phyloP scores from a whole-genome alignment of 257 asterid species.

The Solanum habrochaites region DNA sequence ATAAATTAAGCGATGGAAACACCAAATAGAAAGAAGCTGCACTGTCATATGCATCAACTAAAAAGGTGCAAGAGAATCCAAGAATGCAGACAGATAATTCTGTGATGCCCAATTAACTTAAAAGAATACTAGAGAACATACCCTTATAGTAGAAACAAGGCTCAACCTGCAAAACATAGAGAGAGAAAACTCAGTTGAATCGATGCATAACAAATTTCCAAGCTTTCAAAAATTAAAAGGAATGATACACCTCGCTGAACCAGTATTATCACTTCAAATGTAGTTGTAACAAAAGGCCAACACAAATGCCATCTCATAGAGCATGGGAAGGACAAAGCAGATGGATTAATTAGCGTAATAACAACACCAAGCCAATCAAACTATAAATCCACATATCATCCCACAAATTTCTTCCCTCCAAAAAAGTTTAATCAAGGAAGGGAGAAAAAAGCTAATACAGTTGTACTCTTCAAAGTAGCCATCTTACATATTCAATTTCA shows the following conservation, averaged over 20 bases:
- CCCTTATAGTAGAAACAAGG: conserved; percentile 86
- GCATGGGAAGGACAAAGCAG: not conserved
- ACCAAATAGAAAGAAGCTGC: not conserved
- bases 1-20: not conserved
- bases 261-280: not conserved
- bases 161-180: conserved; percentile 55
- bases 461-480: not conserved
- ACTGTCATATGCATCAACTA: not conserved
- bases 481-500: not conserved
- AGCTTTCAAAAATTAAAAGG: not conserved
- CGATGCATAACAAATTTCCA: not conserved
- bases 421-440: not conserved
- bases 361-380: not conserved
- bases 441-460: not conserved
- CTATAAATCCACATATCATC: not conserved
- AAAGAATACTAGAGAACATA: conserved; percentile 6
- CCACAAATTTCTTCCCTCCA: not conserved
- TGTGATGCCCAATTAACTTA: not conserved
- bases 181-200: not conserved
- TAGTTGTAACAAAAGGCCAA: not conserved
- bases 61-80: not conserved
- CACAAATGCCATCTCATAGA: not conserved
- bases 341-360: not conserved
- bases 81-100: not conserved
- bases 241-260: not conserved